Percentiles rank a stretch among this genome's conserved stretches.
These are phyloP conservation scores for Cinchona pubescens DNA, from an alignment of 257 asterid genomes.

Conservation along the genomic window DNA sequence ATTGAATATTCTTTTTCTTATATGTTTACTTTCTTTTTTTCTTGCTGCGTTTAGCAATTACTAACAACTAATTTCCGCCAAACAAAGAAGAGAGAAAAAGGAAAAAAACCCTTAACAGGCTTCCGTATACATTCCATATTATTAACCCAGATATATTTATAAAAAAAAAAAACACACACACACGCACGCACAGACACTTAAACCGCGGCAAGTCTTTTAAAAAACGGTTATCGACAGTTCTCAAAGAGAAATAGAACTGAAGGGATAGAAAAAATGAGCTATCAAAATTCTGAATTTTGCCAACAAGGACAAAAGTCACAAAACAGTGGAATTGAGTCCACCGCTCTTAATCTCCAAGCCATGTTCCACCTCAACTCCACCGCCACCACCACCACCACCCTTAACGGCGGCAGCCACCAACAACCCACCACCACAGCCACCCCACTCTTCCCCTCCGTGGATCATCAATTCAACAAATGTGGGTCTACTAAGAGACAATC, in stretches of 20 bases:
- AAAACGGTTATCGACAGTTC: background rate
- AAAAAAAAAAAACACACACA: no score
- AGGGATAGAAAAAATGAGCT: background rate
- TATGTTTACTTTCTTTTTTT: no score
- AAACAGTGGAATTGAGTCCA: background rate
- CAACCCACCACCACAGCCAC: background rate
- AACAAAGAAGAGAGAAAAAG: no score
- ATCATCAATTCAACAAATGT: background rate
- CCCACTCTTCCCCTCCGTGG: background rate
- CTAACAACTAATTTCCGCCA: no score
- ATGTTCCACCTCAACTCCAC: background rate
- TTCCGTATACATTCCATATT: no score
- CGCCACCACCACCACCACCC: background rate
- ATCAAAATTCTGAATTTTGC: background rate
- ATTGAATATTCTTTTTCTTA: no score
- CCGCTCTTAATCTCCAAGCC: background rate
- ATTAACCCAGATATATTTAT: no score
- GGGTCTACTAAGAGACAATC: background rate
- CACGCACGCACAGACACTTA: no score
- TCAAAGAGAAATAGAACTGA: background rate
- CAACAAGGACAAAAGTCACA: no score
- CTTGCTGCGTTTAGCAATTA: no score
- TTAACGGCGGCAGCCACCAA: background rate
- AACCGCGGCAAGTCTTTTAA: background rate
- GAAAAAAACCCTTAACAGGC: no score